Evolutionary conservation across 768 basidiomycete genomes (phyloP), one percentile per base, ranked within the genome.

Genomic region (Leccinum fibrillosum): DNA sequence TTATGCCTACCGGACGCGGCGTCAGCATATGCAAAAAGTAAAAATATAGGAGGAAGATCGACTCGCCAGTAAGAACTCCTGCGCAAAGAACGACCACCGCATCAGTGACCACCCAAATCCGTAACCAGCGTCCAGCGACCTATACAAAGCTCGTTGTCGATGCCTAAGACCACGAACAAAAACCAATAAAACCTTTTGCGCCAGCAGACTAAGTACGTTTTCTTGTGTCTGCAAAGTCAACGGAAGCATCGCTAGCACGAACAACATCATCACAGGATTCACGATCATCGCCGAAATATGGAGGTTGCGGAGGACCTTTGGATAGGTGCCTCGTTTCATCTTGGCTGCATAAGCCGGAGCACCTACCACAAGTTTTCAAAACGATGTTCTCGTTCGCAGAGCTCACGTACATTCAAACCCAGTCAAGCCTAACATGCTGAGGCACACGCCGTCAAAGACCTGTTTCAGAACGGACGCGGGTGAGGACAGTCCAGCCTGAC

Each of bases 51-150:
- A 4, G 37, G 7, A 17, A 53, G 23, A 26, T 52, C 25, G 15
- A 59, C 68, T 60, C 63, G 78, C 89, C 88, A 42, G 87, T 85
- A 8, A 90, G 75, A 26, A 90, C 83, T 1, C 87, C 88, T 2
- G 86, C 88, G 56, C 84, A 86, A 2, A 91, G 77, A 13, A 90
- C 89, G n/a, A 87, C 68, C 48, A 86, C 77, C 3, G 88, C 86
- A 62, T 92, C 89, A 0, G 82, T 77, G 1, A 84, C 86, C 11
- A 89, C 75, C 77, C 82, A 82, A 12, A 76, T 77, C 15, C 86
- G 74, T 23, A 91, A 65, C 86, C 86, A 89, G 13, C 67, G 72
- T 1, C 86, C 86, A 0, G 80, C 84, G 1, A 76, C 76, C 86
- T 86, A 57, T 23, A 5, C n/a, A 26, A 42, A 42, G n/a, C 8